Evolutionary conservation across 805 yeast species (phyloP).

Genomic region (Starmerella etchellsii): DNA sequence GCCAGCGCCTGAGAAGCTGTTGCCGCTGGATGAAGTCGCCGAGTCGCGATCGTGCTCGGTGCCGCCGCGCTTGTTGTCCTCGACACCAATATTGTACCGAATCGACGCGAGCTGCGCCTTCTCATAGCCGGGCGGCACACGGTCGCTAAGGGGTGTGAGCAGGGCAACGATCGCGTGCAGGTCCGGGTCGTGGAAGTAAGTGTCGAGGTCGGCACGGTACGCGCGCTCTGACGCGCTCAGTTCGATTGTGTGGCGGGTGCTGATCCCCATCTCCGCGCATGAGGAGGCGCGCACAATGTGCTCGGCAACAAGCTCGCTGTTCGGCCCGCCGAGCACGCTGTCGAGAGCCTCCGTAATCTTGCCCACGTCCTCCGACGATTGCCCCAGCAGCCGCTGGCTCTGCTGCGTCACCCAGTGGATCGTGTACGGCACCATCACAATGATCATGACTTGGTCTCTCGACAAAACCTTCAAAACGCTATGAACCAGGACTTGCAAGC

Average conservation of each 20-base stretch:
- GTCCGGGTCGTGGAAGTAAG: constrained; percentile 17
- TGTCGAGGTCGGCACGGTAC: constrained; percentile 16
- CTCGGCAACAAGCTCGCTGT: constrained; percentile 14
- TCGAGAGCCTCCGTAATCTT: constrained; percentile 13
- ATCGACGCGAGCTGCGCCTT: constrained; percentile 18
- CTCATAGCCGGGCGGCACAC: constrained; percentile 11
- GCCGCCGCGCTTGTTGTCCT: not conserved
- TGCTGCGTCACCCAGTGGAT: constrained; percentile 17
- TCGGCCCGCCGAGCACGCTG: constrained; percentile 12
- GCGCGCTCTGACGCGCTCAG: constrained; percentile 5
- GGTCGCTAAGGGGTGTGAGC: constrained; percentile 13
- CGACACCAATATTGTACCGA: constrained; percentile 15
- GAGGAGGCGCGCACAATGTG: constrained; percentile 11
- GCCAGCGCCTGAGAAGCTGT: not conserved
- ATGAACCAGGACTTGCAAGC: constrained; percentile 5
- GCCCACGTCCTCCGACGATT: constrained; percentile 4
- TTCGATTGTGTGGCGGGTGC: constrained; percentile 8
- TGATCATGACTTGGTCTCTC: constrained; percentile 14
- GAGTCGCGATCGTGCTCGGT: not conserved
- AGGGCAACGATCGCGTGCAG: constrained; percentile 15
- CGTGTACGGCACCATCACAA: constrained; percentile 13
- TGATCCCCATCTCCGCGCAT: constrained; percentile 13
- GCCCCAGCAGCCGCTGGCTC: constrained; percentile 10
- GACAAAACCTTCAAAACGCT: constrained; percentile 8
- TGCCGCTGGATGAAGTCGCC: not conserved